Conservation (phyloP, 2,329 filamentous ascomycete genomes). For the Neodidymelliopsis sp. region DNA sequence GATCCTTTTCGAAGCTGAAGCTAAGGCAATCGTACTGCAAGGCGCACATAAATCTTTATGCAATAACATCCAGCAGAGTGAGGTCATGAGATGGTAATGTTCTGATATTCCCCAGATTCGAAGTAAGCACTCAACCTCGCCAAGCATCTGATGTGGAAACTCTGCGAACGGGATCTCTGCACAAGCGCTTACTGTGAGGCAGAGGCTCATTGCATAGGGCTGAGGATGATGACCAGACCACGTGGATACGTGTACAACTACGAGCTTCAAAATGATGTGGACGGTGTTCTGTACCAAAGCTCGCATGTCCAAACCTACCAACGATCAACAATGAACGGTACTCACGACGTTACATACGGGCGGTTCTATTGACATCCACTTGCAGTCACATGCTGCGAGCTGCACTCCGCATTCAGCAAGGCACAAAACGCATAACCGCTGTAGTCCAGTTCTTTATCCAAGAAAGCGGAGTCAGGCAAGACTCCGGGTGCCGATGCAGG, state of each 20-base stretch:
- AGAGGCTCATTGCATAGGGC: conserved; percentile 28
- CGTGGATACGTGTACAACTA: conserved; percentile 22
- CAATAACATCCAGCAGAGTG: neutral
- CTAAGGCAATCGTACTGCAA: conserved; percentile 13
- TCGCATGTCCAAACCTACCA: neutral
- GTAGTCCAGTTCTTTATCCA: conserved; percentile 1
- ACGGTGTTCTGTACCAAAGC: too few species aligned
- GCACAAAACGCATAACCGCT: conserved; percentile 13
- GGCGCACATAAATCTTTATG: neutral
- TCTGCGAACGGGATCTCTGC: conserved; percentile 31
- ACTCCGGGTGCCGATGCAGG: conserved; percentile 5
- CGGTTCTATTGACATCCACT: conserved; percentile 2
- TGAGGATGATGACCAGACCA: conserved; percentile 22
- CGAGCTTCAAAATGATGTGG: too few species aligned
- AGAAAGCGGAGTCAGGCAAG: conserved; percentile 6
- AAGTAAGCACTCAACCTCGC: conserved; percentile 37
- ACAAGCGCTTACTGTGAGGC: conserved; percentile 38
- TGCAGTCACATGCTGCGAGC: conserved; percentile 15
- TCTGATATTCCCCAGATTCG: conserved; percentile 1
- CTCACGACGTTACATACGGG: conserved; percentile 1
- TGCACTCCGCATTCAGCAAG: conserved; percentile 10
- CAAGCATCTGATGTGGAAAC: conserved; percentile 25
- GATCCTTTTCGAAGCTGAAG: conserved; percentile 15
- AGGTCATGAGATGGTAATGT: neutral
- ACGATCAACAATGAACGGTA: neutral